Conservation (phyloP, 2,329 filamentous ascomycete genomes). For the Trichoderma endophyticum region DNA sequence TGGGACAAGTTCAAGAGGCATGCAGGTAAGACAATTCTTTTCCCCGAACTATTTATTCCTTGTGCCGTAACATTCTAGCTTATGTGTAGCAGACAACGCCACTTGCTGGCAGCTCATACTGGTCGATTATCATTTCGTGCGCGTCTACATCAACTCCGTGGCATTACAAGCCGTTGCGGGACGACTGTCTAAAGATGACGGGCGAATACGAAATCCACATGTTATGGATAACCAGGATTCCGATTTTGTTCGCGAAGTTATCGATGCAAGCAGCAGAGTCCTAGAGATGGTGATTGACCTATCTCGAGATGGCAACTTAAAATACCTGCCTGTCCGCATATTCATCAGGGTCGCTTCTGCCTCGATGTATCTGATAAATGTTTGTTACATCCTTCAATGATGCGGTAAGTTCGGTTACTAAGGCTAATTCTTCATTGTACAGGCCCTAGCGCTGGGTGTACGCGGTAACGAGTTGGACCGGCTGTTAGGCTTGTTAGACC, state of each 20-base stretch:
- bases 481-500: neutral
- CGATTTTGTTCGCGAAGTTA: neutral
- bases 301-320: neutral
- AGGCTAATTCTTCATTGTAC: neutral
- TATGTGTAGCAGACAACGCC: neutral
- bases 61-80: neutral
- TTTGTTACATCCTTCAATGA: neutral
- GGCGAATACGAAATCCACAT: neutral
- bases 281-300: neutral
- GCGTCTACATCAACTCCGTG: neutral
- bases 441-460: neutral
- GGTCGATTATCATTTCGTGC: neutral
- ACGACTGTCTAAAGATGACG: neutral
- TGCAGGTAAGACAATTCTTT: neutral
- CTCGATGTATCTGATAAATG: neutral
- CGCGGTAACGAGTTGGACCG: neutral
- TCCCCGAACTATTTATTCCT: neutral
- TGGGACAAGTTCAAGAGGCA: neutral
- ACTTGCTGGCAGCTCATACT: neutral
- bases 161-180: neutral
- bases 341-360: neutral
- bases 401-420: neutral
- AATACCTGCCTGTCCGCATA: neutral
- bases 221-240: neutral
- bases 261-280: neutral